Base-by-base conservation (phyloP, 176 grass and related monocot species). In the Aegilops bicornis region DNA sequence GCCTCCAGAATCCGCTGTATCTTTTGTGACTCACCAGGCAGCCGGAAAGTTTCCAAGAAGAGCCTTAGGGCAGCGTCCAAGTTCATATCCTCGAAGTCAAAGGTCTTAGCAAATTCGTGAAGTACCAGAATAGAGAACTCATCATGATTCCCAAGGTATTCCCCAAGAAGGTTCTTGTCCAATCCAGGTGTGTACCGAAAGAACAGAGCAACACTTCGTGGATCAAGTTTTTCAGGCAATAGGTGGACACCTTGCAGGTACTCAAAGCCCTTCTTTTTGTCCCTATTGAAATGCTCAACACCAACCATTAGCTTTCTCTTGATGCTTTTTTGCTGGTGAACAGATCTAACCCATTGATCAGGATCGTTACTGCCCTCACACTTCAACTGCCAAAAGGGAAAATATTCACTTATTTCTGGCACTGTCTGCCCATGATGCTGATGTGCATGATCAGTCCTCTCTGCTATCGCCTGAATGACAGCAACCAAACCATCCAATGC, bases 81-180 rank as follows among this genome's bases (percentile, higher is more conserved):
- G 90, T 95, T 96, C 97, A 98, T 98, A 77, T 86, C 90, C 69
- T 95, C 85, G n/a, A 98, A 98, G 76, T 98, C 94, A 91, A 98
- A 98, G 32, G 97, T 98, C 75, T 86, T 85, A 74, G 94, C 90
- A 80, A 98, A 98, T 94, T 98, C 97, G 35, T 94, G 84, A 82
- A 98, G 93, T 20, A 94, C 97, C 16, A 65, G 76, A 81, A 98
- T 94, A 75, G 88, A 96, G 71, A 98, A 98, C 17, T 96, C 97
- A 61, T 98, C 97, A 75, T 98, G 97, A 78, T 96, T 87, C 23
- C 97, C 97, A 83, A 98, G 88, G 88, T 94, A 96, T 22, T 98
- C 97, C 37, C 97, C 97, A 75, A 98, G 86, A 85, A 98, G 90
- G 75, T 92, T 96, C 70, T 98, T 98, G 82, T 98, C 97, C 72